Conservation (phyloP, 345 rosid genomes). For the Salix caprea region DNA sequence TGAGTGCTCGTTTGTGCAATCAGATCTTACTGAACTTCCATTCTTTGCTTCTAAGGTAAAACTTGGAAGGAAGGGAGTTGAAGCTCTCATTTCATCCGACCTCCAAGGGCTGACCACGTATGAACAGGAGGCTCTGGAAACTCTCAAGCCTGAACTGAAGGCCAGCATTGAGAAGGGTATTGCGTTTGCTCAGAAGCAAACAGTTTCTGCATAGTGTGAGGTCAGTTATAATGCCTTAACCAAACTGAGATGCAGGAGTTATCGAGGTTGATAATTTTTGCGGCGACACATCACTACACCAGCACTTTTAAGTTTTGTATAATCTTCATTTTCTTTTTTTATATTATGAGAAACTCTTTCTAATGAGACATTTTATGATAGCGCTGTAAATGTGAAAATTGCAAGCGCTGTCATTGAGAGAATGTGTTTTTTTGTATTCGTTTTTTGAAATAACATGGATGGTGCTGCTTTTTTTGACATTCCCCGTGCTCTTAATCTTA, state of each 20-base stretch:
- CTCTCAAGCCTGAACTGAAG: constrained; percentile 69
- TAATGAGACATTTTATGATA: constrained; percentile 4
- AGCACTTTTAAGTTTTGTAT: constrained; percentile 31
- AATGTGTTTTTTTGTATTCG: constrained; percentile 4
- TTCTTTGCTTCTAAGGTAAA: constrained; percentile 87
- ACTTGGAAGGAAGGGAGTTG: constrained; percentile 79
- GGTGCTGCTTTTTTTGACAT: background rate
- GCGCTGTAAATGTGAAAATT: constrained; percentile 24
- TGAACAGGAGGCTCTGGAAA: constrained; percentile 81
- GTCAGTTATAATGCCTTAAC: background rate
- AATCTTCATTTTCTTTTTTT: constrained; percentile 16
- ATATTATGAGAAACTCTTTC: background rate
- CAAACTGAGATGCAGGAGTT: background rate
- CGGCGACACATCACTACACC: constrained; percentile 13
- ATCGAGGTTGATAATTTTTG: background rate
- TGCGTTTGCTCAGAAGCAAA: constrained; percentile 59
- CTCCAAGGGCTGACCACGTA: constrained; percentile 68
- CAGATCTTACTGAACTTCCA: constrained; percentile 70
- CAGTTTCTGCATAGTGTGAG: constrained; percentile 43
- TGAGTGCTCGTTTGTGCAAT: constrained; percentile 77
- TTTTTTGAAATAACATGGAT: constrained; percentile 23
- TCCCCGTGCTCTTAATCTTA: no score
- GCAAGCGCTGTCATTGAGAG: constrained; percentile 5
- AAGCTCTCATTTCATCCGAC: constrained; percentile 67
- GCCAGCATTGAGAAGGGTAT: constrained; percentile 88